Base-by-base conservation (phyloP, 192 early-diverging fungal species). In the Pecoramyces ruminantium region DNA sequence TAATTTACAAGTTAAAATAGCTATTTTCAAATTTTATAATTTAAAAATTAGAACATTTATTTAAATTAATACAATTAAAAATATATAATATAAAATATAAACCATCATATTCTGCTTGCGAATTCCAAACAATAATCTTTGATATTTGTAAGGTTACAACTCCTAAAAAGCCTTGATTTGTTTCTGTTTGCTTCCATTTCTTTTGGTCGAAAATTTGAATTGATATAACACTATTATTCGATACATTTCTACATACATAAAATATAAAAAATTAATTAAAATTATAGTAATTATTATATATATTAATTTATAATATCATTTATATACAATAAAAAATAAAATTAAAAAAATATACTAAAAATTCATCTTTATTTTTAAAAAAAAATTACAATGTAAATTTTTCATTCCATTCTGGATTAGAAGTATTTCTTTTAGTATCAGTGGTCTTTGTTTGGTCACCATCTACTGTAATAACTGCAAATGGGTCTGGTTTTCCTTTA, bases 381-480 rank as follows among this genome's bases (percentile, higher is more conserved):
- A 34, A 30, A 17, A 82, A 12, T 82, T 83, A 29, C 67, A 79
- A 39, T 9, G 29, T 79, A 38, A 77, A 81, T 82, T 79, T 90
- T 87, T 97, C 94, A 84, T 97, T 97, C 97, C 97, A 99, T 86
- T 96, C 96, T 34, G 97, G 97, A 82, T 95, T 96, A 42, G 98
- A 86, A 14, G 95, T 97, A 81, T 91, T 92, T 85, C 94, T 96
- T 81, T 93, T 90, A 29, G 92, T 92, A 39, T 91, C 89, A 18
- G 96, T 97, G 28, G 95, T 95, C 78, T 96, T 93, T 15, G 95
- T 97, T 86, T 98, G 97, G 81, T 95, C 95, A 16, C 95, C 95
- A 86, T 98, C 95, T 29, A 98, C 94, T 0, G 95, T 97, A 17
- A 98, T 88, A 21, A 98, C 94, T 15, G 94, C 97, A 88, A 99